Base-by-base conservation (phyloP, 2,329 filamentous ascomycete genomes). In the Daldinia eschscholtzii region DNA sequence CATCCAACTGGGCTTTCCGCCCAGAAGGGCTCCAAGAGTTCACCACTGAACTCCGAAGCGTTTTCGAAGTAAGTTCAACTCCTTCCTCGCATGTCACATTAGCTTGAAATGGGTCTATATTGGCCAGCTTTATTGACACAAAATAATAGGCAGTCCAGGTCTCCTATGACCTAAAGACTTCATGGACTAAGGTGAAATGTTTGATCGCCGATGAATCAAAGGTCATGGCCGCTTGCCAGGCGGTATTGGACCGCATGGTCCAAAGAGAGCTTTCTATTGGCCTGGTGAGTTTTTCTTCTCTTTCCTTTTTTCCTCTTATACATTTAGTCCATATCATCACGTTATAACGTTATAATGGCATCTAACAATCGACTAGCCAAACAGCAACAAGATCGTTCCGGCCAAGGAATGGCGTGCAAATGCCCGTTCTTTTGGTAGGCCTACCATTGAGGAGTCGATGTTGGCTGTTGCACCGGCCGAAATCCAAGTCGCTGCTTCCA, bases 1-100 rank as follows among this genome's bases (percentile, higher is more conserved):
- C 37, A 20, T 71, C 72, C 1, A 72, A 74, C 57, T 75, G 74
- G 74, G 57, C 70, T 3, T 50, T 76, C 6, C 57, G 9, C n/a
- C 52, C 70, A 1, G 61, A 65, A 9, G 74, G 70, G 1, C 30
- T 76, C 4, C 53, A 61, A 20, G 57, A 72, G 42, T 70, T 76
- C 37, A 70, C 58, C 23, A 62, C 64, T 7, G 26, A 46, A 41
- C 63, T 76, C 30, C 63, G 66, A 52, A 35, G 57, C 44, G 33
- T 30, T 1, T 28, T 61, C 10, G 30, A 65, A 41, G 75, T 76
- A 72, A 28, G 58, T 42, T 37, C n/a, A n/a, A 18, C 26, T 10
- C 13, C 15, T 33, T 18, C 18, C 26, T 48, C 23, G 28, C 12
- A 48, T 26, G 13, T 26, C 28, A 12, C 23, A 7, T 48, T 6